These are phyloP conservation scores for Colletotrichum filicis DNA, from an alignment of 2,329 filamentous ascomycete genomes.

Conservation along the genomic window DNA sequence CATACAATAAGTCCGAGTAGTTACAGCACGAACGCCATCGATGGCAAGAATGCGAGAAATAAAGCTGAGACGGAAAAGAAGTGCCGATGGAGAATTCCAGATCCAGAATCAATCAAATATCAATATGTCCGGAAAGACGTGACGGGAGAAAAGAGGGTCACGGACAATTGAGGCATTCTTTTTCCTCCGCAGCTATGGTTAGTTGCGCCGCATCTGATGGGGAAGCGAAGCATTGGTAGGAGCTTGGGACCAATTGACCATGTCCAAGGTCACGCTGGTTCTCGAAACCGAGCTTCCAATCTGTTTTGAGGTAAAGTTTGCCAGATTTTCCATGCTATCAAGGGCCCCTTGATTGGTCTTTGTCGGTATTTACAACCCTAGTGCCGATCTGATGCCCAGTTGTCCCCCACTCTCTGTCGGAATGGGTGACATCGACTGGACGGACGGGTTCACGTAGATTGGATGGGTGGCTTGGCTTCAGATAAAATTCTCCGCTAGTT, in stretches of 20 bases:
- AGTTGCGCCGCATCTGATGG: neutral
- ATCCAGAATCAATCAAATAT: too few species aligned
- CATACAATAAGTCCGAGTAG: too few species aligned
- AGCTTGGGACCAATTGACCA: neutral
- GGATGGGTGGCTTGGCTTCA: slow-evolving; percentile 22
- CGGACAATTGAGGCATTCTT: too few species aligned
- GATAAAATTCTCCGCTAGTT: slow-evolving; percentile 22
- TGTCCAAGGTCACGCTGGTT: neutral
- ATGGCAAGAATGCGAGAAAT: too few species aligned
- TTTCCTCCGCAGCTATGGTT: too few species aligned
- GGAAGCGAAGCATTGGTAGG: slow-evolving; percentile 2
- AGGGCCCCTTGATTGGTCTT: neutral
- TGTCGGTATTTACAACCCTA: slow-evolving; percentile 12
- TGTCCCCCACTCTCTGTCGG: neutral
- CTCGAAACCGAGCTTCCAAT: slow-evolving; percentile 23
- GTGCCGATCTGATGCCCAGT: slow-evolving; percentile 11
- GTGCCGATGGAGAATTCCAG: too few species aligned
- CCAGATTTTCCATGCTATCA: neutral
- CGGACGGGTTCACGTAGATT: slow-evolving; percentile 10
- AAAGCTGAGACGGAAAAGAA: too few species aligned
- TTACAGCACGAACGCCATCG: too few species aligned
- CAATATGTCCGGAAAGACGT: too few species aligned
- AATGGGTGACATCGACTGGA: neutral
- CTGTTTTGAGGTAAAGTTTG: slow-evolving; percentile 13
- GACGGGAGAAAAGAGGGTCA: too few species aligned